Evolutionary conservation across 2,329 filamentous ascomycete species (phyloP).

Genomic region (Penicillium sp.): DNA sequence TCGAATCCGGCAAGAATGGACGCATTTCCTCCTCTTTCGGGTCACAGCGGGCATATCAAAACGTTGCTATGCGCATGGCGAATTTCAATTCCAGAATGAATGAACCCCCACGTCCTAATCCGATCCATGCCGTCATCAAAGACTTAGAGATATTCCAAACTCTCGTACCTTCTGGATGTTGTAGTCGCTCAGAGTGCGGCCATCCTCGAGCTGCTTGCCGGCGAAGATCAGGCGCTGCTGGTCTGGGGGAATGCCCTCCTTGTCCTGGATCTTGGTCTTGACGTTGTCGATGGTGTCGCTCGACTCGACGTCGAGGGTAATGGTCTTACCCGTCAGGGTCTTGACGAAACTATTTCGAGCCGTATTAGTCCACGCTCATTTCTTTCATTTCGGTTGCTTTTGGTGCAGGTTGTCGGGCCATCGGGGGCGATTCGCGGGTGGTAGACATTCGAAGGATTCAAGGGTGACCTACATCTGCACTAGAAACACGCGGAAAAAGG

Average conservation of each 20-base stretch:
- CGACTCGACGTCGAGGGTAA: slow-evolving; percentile 99
- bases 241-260: slow-evolving; percentile 98
- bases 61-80: slow-evolving; percentile 8
- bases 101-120: slow-evolving; percentile 15
- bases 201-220: slow-evolving; percentile 98
- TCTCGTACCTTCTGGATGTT: slow-evolving; percentile 95
- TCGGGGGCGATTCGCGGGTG: slow-evolving; percentile 33
- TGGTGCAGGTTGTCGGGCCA: slow-evolving; percentile 27
- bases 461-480: slow-evolving; percentile 83
- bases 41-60: slow-evolving; percentile 8
- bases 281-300: slow-evolving; percentile 99
- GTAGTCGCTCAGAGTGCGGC: slow-evolving; percentile 95
- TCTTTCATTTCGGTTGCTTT: slow-evolving; percentile 26
- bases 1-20: slow-evolving; percentile 5
- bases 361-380: slow-evolving; percentile 35
- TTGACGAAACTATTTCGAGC: slow-evolving; percentile 85
- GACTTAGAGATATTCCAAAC: slow-evolving; percentile 17
- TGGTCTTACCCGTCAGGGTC: slow-evolving; percentile 99
- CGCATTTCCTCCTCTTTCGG: slow-evolving; percentile 18
- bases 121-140: slow-evolving; percentile 17
- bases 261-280: slow-evolving; percentile 99
- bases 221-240: slow-evolving; percentile 99
- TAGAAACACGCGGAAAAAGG: slow-evolving; percentile 51
- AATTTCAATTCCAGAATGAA: slow-evolving; percentile 9
- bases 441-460: slow-evolving; percentile 36